Evolutionary conservation across 202 grass and related monocot genomes (phyloP).

Genomic region (Bolboschoenoplectus hybrid): DNA sequence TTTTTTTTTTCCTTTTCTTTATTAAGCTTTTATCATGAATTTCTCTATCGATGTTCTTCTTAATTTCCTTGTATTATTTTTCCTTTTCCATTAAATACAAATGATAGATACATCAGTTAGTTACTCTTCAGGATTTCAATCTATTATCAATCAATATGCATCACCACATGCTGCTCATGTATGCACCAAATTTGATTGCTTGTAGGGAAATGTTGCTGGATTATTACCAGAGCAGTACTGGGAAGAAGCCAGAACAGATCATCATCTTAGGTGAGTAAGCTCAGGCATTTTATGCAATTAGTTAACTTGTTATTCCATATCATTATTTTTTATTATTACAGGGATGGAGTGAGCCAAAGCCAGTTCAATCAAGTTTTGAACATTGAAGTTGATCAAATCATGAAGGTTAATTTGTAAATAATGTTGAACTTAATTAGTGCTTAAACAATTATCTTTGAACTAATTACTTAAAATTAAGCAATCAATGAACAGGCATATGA

Average conservation of each 20-base stretch:
- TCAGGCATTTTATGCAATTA: slow-evolving; percentile 15
- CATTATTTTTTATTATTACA: background rate
- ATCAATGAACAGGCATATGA: slow-evolving; percentile 55
- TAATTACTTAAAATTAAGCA: slow-evolving; percentile 29
- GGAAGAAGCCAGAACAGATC: slow-evolving; percentile 65
- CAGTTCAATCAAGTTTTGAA: background rate
- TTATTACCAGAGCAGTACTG: slow-evolving; percentile 62
- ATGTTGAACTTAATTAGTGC: slow-evolving; percentile 11
- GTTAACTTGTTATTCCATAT: background rate
- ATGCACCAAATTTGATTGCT: background rate
- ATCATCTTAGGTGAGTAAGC: slow-evolving; percentile 69
- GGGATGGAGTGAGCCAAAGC: background rate
- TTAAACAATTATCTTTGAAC: slow-evolving; percentile 29
- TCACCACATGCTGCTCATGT: too few species aligned
- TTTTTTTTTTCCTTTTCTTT: background rate
- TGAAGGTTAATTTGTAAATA: background rate
- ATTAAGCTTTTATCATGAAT: background rate
- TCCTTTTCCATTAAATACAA: background rate
- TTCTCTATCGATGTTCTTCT: background rate
- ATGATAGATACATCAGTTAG: background rate
- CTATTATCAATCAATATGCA: too few species aligned
- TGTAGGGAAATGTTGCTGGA: slow-evolving; percentile 80
- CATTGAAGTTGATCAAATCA: background rate
- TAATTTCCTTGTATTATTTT: background rate
- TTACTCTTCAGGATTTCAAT: background rate